Conservation (phyloP, 345 rosid species). For the Populus pruinosa region DNA sequence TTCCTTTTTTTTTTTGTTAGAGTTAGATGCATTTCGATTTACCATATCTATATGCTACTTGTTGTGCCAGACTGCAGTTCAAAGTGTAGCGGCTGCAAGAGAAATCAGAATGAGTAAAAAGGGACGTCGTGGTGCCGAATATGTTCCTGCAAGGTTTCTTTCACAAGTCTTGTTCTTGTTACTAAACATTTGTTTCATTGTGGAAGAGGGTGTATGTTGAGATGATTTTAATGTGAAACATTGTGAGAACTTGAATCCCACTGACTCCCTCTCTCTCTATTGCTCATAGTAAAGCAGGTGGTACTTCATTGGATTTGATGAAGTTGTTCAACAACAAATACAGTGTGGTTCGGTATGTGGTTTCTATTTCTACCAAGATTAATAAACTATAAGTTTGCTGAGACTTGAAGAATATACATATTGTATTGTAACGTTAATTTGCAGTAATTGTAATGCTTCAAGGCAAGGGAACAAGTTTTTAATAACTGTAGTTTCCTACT, state of each 20-base stretch:
- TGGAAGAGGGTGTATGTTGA: neutral
- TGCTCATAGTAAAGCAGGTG: slow-evolving; percentile 64
- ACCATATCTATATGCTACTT: neutral
- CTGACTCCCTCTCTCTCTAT: neutral
- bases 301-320: slow-evolving; percentile 73
- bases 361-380: neutral
- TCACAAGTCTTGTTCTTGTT: neutral
- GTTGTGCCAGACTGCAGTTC: slow-evolving; percentile 66
- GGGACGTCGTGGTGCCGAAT: slow-evolving; percentile 76
- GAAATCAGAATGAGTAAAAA: slow-evolving; percentile 85
- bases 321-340: slow-evolving; percentile 82
- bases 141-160: slow-evolving; percentile 60
- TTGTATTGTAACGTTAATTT: neutral
- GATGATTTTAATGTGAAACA: neutral
- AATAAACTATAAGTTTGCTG: neutral
- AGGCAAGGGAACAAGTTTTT: neutral
- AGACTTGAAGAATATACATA: neutral
- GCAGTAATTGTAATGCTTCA: neutral
- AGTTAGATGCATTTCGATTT: neutral
- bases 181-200: neutral
- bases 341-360: slow-evolving; percentile 68
- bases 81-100: slow-evolving; percentile 81
- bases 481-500: neutral
- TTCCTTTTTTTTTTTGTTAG: neutral
- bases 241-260: too few species aligned